These are phyloP conservation scores for Xylariaceae sp. DNA, from an alignment of 2,329 filamentous ascomycete species.

Conservation along the genomic window DNA sequence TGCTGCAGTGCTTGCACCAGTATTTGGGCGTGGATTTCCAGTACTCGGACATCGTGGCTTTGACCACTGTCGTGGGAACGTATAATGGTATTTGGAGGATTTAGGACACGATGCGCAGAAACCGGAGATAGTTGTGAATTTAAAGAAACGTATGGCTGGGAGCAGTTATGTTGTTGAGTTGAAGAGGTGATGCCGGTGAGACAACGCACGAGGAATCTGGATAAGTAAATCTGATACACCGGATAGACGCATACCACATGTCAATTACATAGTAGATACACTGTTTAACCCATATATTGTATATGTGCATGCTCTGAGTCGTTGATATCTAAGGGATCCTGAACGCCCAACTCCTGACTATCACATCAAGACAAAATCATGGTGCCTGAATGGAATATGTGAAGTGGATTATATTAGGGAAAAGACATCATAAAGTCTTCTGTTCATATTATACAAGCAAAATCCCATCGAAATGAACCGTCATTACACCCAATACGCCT, in stretches of 20 bases:
- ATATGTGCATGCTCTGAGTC: background rate
- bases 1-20: conserved; percentile 96
- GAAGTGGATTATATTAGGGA: too few species aligned
- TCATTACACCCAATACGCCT: conserved; percentile 1
- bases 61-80: background rate
- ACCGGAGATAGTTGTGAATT: background rate
- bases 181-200: background rate
- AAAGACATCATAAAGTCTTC: too few species aligned
- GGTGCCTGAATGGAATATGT: too few species aligned
- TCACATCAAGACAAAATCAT: too few species aligned
- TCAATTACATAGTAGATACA: too few species aligned
- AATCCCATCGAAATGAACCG: background rate
- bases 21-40: conserved; percentile 98
- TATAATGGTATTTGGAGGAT: background rate
- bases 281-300: background rate
- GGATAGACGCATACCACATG: too few species aligned
- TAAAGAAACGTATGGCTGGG: background rate
- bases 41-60: conserved; percentile 75
- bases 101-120: background rate
- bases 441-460: too few species aligned
- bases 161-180: background rate
- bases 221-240: too few species aligned
- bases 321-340: too few species aligned
- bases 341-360: too few species aligned
- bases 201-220: background rate